Evolutionary conservation across 495 filamentous ascomycete genomes (phyloP), one percentile per base, ranked within the genome.

Genomic region (Penicillium salamii): DNA sequence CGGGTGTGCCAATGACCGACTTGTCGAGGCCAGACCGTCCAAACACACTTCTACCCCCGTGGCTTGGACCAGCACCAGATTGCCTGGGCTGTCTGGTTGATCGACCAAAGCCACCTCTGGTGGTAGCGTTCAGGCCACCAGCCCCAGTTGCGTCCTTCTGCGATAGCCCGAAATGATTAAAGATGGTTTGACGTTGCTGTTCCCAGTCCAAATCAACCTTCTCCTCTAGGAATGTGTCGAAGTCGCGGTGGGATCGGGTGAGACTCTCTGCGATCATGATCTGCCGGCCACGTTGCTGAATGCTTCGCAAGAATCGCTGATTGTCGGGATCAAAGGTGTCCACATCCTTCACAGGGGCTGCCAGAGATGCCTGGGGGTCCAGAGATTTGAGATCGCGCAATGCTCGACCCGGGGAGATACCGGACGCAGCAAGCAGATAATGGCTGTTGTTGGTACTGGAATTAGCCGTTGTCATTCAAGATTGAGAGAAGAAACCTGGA

Each of bases 121-220:
- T 66, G 19, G 62, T 62, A 11, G 60, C 45, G 36, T 69, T 72
- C 26, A 75, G 33, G 14, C 68, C 67, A 28, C 75, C 74, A 45
- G 63, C 61, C 42, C 69, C 54, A 21, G 62, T 41, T 7, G 76
- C 74, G 35, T 85, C 79, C 53, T 77, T 82, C 7, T 84, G 77
- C 49, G 79, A 86, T 33, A 99, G 85, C 7, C 93, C 93, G 64
- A 99, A 97, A 62, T 99, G 93, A 58, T 96, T 83, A 63, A 96
- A 96, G 43, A 97, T 96, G 44, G 84, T 83, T 62, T 85, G 87
- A 31, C 91, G 85, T 69, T 97, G 93, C 5, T 85, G 83, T 46
- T 97, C 90, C 92, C 92, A 97, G 65, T 97, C 89, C 75, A 93
- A 85, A 7, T 89, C 89, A 6, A 97, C 85, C 61, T 93, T 92